Evolutionary conservation across 306 rosid species (phyloP).

Genomic region (Delonix regia): DNA sequence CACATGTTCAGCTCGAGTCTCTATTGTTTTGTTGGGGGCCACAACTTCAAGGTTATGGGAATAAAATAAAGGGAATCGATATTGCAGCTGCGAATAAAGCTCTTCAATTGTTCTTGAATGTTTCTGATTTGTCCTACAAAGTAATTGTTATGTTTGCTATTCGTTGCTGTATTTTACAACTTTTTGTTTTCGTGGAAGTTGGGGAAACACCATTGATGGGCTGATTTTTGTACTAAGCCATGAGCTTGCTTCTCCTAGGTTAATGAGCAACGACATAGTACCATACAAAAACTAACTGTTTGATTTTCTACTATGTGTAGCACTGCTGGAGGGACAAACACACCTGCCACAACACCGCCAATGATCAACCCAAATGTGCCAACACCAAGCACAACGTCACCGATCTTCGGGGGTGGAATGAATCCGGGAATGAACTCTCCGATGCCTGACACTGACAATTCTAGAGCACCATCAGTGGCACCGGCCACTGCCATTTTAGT

Average conservation of each 20-base stretch:
- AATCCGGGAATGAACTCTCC: conserved; percentile 57
- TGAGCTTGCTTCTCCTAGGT: conserved; percentile 7
- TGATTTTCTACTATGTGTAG: conserved; percentile 45
- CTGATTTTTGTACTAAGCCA: not conserved
- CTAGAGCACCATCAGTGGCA: conserved; percentile 42
- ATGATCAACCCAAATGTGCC: conserved; percentile 50
- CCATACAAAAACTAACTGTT: conserved; percentile 21
- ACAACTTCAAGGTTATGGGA: conserved; percentile 25
- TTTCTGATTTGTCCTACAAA: not conserved
- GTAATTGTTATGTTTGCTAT: not conserved
- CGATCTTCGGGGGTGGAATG: conserved; percentile 47
- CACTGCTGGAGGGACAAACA: conserved; percentile 72
- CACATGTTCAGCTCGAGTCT: conserved; percentile 10
- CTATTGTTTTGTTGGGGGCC: conserved; percentile 18
- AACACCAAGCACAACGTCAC: conserved; percentile 45
- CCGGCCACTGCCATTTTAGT: conserved; percentile 26
- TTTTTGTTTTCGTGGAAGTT: not conserved
- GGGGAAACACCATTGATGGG: no score
- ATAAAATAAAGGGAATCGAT: not conserved
- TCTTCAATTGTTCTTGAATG: not conserved
- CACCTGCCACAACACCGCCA: conserved; percentile 51
- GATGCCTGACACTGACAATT: conserved; percentile 52
- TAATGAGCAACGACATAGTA: not conserved
- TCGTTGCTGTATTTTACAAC: not conserved
- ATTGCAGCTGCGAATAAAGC: not conserved